phyloP scores from a whole-genome alignment of 306 rosid genomes.

The Prinsepia uniflora region DNA sequence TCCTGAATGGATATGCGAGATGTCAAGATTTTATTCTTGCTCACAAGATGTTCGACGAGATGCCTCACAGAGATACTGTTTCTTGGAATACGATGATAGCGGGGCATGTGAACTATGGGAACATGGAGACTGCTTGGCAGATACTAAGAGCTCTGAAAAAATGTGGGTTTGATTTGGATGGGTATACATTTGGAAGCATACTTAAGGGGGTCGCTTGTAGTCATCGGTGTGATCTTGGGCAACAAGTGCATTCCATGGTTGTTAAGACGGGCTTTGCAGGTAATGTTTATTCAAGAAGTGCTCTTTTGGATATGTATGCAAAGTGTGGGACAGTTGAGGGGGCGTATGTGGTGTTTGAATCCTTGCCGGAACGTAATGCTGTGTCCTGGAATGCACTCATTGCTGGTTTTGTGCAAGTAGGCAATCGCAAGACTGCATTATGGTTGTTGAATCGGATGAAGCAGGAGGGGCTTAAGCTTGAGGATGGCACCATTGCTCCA shows the following conservation, averaged over 20 bases:
- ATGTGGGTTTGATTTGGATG: conserved; percentile 40
- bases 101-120: conserved; percentile 38
- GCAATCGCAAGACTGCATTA: conserved; percentile 42
- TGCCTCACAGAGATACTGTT: conserved; percentile 56
- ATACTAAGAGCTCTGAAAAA: conserved; percentile 47
- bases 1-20: conserved; percentile 41
- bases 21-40: conserved; percentile 36
- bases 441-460: conserved; percentile 49
- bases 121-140: conserved; percentile 37
- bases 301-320: conserved; percentile 83
- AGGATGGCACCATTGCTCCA: conserved; percentile 74
- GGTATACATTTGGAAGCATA: conserved; percentile 67
- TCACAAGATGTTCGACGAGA: conserved; percentile 52
- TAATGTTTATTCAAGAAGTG: conserved; percentile 59
- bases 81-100: conserved; percentile 81
- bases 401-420: conserved; percentile 55
- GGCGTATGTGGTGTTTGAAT: conserved; percentile 40
- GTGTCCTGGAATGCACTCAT: conserved; percentile 79
- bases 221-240: conserved; percentile 36
- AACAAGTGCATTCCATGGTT: conserved; percentile 57
- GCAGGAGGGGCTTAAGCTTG: conserved; percentile 49
- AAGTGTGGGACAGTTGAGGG: conserved; percentile 71
- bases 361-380: conserved; percentile 44
- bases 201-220: conserved; percentile 58
- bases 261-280: conserved; percentile 46